A percentile compares a stretch with the other conserved stretches of the same genome.
Evolutionary conservation across 2,329 filamentous ascomycete species (phyloP).

Genomic region (Pyrenophora graminea): DNA sequence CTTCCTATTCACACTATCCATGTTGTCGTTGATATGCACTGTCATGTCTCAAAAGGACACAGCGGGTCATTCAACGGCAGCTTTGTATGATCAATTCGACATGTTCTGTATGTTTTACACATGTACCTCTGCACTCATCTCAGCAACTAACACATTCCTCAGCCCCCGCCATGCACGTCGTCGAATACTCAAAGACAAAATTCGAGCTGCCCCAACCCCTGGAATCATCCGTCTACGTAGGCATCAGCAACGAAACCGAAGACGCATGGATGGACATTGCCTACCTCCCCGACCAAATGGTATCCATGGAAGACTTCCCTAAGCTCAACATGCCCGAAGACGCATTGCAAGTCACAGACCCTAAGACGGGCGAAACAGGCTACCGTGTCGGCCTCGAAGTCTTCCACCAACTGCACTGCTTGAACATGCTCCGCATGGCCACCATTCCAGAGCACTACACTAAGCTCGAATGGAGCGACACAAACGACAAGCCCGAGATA

Average conservation of each 20-base stretch:
- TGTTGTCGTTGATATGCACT: slow-evolving; percentile 36
- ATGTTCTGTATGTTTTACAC: slow-evolving; percentile 30
- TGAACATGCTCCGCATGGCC: slow-evolving; percentile 43
- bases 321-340: slow-evolving; percentile 58
- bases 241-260: slow-evolving; percentile 61
- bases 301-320: slow-evolving; percentile 58
- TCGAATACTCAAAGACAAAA: slow-evolving; percentile 33
- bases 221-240: slow-evolving; percentile 54
- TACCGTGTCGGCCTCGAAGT: slow-evolving; percentile 65
- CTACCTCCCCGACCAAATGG: slow-evolving; percentile 64
- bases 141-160: slow-evolving; percentile 1
- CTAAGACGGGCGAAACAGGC: slow-evolving; percentile 60
- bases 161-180: slow-evolving; percentile 38
- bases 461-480: slow-evolving; percentile 33
- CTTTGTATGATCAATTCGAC: slow-evolving; percentile 39
- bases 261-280: slow-evolving; percentile 62
- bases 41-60: slow-evolving; percentile 37
- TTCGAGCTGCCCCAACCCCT: slow-evolving; percentile 36
- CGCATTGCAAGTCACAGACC: slow-evolving; percentile 61
- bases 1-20: slow-evolving; percentile 40
- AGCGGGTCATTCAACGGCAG: slow-evolving; percentile 30
- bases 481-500: slow-evolving; percentile 35
- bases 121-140: too few species aligned
- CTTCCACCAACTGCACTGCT: slow-evolving; percentile 55
- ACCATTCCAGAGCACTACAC: slow-evolving; percentile 42